These are phyloP conservation scores for Kitagawia praeruptora DNA, from an alignment of 129 eudicot species.

Conservation along the genomic window DNA sequence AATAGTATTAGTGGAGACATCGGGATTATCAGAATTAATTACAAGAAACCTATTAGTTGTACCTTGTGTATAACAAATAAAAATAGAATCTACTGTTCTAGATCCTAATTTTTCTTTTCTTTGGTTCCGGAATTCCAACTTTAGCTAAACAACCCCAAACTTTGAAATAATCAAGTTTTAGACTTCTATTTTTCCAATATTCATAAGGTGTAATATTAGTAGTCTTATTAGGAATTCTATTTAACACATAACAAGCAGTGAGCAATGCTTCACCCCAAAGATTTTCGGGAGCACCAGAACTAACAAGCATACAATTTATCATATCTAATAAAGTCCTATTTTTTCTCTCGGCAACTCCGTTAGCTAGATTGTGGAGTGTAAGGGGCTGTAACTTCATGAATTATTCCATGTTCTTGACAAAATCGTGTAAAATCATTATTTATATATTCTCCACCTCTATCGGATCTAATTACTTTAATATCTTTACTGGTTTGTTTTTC, in stretches of 20 bases:
- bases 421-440: not conserved
- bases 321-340: conserved; percentile 10
- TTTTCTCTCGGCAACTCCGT: conserved; percentile 15
- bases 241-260: conserved; percentile 4
- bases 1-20: too few species aligned
- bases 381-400: conserved; percentile 8
- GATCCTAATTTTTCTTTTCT: conserved; percentile 12
- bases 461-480: not conserved
- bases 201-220: conserved; percentile 12
- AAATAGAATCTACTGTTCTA: not conserved
- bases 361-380: conserved; percentile 11
- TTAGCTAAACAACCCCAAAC: conserved; percentile 20
- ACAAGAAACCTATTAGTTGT: too few species aligned
- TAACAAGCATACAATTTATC: conserved; percentile 7
- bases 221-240: not conserved
- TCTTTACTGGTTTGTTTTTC: not conserved
- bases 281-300: not conserved
- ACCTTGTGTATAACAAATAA: conserved; percentile 11
- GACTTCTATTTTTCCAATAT: conserved; percentile 1
- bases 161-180: conserved; percentile 1
- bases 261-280: conserved; percentile 11
- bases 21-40: too few species aligned
- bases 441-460: not conserved
- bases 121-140: not conserved
- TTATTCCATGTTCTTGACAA: conserved; percentile 2